phyloP scores from a whole-genome alignment of 176 grass and related monocot genomes.

The Carex littledalei region DNA sequence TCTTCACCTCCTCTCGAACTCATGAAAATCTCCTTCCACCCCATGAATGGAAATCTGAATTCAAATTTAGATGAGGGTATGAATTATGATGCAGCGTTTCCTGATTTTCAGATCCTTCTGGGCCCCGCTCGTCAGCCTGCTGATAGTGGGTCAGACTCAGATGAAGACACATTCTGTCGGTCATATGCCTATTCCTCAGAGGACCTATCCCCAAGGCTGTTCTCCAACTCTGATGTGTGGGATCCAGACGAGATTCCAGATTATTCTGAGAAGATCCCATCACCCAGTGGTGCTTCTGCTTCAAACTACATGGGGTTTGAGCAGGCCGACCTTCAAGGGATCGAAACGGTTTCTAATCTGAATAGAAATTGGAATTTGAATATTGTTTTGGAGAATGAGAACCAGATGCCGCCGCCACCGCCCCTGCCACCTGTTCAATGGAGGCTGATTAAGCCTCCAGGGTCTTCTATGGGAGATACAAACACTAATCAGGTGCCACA shows the following conservation, averaged over 20 bases:
- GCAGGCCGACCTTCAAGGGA: slow-evolving; percentile 48
- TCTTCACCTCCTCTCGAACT: slow-evolving; percentile 88
- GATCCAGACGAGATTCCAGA: slow-evolving; percentile 55
- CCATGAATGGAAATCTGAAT: slow-evolving; percentile 64
- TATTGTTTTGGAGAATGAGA: slow-evolving; percentile 18
- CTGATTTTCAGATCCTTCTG: slow-evolving; percentile 73
- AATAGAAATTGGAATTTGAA: slow-evolving; percentile 5
- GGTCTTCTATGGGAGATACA: slow-evolving; percentile 31
- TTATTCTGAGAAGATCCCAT: slow-evolving; percentile 23
- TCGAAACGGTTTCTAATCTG: slow-evolving; percentile 30
- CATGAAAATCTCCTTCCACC: slow-evolving; percentile 95
- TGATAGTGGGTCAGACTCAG: slow-evolving; percentile 73
- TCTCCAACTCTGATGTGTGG: slow-evolving; percentile 96
- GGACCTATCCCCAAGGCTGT: slow-evolving; percentile 54
- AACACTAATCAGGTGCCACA: background rate
- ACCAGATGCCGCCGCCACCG: slow-evolving; percentile 62
- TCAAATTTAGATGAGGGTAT: slow-evolving; percentile 43
- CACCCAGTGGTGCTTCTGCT: background rate
- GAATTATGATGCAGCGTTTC: slow-evolving; percentile 49
- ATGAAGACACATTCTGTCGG: slow-evolving; percentile 95
- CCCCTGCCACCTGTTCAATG: slow-evolving; percentile 94
- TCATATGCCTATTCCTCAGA: slow-evolving; percentile 93
- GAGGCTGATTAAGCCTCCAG: slow-evolving; percentile 53
- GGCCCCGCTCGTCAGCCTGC: slow-evolving; percentile 32
- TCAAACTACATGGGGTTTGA: slow-evolving; percentile 55